Evolutionary conservation across 2,329 filamentous ascomycete species (phyloP), one percentile per base, ranked within the genome.

Genomic region (Monosporascus ibericus): DNA sequence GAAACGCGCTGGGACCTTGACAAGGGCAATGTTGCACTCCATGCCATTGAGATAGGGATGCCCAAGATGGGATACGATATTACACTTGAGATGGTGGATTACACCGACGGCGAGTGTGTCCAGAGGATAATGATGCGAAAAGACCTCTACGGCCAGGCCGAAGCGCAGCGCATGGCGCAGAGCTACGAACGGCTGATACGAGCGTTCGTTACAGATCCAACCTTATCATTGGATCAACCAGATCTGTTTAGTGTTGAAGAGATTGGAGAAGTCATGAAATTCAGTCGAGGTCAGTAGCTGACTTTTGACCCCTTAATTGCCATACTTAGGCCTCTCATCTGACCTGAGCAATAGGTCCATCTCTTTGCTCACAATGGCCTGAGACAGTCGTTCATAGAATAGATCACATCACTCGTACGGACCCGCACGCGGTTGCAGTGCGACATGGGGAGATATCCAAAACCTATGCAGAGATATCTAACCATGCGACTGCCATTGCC

Each of bases 11-110:
- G 51, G 48, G 39, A 22, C 2, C 38, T 44, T 14, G 39, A 27
- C 8, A 15, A 37, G n/a, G n/a, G n/a, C n/a, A n/a, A n/a, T n/a
- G n/a, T n/a, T n/a, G n/a, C n/a, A n/a, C n/a, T n/a, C n/a, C 11
- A 42, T 51, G 2, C 34, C 48, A 15, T 14, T 53, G 2, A 18
- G 36, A 6, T n/a, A 50, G 5, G n/a, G 52, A 8, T 6, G 17
- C 6, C 40, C 39, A 2, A 51, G 48, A 22, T 34, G 44, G 30
- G 17, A 5, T 56, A 56, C 22, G 54, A 56, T 14, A 15, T 52
- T 3, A 20, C n/a, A 7, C 47, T 53, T 3, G 52, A 54, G 5
- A 48, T 52, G 9, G 39, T 50, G 6, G 52, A 54, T 20, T 11
- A 44, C n/a, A 38, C 49, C 1, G 24, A 48, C 6, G 38, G 46